Evolutionary conservation across 345 rosid genomes (phyloP).

Genomic region (Kandelia obovata): DNA sequence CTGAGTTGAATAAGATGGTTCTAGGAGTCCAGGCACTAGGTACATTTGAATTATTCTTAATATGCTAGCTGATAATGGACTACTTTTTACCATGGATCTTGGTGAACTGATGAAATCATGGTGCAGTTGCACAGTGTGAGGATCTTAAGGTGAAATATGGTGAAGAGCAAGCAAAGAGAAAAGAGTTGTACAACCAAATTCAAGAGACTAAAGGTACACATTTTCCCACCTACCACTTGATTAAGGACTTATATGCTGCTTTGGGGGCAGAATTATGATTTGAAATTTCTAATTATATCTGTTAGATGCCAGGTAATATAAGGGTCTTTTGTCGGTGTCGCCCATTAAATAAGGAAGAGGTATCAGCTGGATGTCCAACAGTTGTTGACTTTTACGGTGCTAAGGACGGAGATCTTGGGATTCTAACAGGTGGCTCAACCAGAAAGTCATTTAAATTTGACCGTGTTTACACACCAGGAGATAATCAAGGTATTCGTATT

Average conservation of each 20-base stretch:
- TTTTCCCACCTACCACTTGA: slow-evolving; percentile 4
- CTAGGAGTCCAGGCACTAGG: slow-evolving; percentile 84
- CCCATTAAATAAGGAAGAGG: slow-evolving; percentile 71
- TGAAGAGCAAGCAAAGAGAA: slow-evolving; percentile 89
- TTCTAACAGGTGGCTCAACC: slow-evolving; percentile 53
- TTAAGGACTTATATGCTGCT: slow-evolving; percentile 9
- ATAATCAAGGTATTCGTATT: slow-evolving; percentile 69
- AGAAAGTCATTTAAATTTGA: slow-evolving; percentile 81
- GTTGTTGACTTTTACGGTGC: slow-evolving; percentile 74
- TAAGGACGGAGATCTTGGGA: slow-evolving; percentile 84
- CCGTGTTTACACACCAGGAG: slow-evolving; percentile 74
- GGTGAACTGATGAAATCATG: slow-evolving; percentile 21
- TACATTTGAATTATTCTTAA: slow-evolving; percentile 30
- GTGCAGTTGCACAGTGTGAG: slow-evolving; percentile 83
- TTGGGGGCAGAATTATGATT: not conserved
- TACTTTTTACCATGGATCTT: slow-evolving; percentile 2
- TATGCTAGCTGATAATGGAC: slow-evolving; percentile 6
- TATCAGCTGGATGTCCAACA: slow-evolving; percentile 50
- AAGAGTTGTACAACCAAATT: slow-evolving; percentile 82
- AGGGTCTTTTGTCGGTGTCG: slow-evolving; percentile 97
- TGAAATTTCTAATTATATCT: not conserved
- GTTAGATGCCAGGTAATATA: slow-evolving; percentile 66
- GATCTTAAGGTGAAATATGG: slow-evolving; percentile 74
- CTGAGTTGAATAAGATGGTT: slow-evolving; percentile 77
- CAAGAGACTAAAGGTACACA: slow-evolving; percentile 77